Base-by-base conservation (phyloP, 192 early-diverging fungal genomes). In the Coemansia sp. region DNA sequence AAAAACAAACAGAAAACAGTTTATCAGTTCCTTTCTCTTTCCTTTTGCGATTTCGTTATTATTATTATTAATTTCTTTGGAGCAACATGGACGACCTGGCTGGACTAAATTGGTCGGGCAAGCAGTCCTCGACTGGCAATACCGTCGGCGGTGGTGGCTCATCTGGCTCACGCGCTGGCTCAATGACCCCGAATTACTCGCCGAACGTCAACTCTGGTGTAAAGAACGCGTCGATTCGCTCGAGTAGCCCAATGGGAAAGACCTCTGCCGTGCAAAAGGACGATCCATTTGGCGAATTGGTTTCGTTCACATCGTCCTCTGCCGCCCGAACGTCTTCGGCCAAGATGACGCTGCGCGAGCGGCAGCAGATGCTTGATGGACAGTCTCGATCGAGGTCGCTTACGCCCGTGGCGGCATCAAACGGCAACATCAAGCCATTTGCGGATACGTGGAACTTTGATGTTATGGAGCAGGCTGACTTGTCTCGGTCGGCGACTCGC, bases 221-320 rank as follows among this genome's bases (percentile, higher is more conserved):
- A 19, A 26, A 26, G 58, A 67, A 34, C 38, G 3, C 48, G 8
- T 24, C 57, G 27, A 60, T 21, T 17, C 57, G 58, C 53, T 37
- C 53, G 8, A 57, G 32, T 24, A 59, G 34, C 10, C 42, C 67
- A 8, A 27, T 18, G 10, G 14, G 37, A 1, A 29, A 14, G 43
- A 2, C 4, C 44, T 4, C 33, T 11, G 19, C 12, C 14, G 15
- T 33, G 14, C 34, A 33, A 17, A 79, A 73, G 46, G 76, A 78
- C 34, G 75, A 79, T 21, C 76, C 76, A 1, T 79, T 79, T 62
- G 76, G 76, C 52, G 76, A 79, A 53, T 64, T 79, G 14, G 76
- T 79, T 29, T 79, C 76, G 35, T 79, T 79, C 32, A 53, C 67
- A 4, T 57, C 58, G 8, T 32, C 70, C 0, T 55, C 60, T 8